Evolutionary conservation across 306 rosid genomes (phyloP).

Genomic region (Cicer arietinum): DNA sequence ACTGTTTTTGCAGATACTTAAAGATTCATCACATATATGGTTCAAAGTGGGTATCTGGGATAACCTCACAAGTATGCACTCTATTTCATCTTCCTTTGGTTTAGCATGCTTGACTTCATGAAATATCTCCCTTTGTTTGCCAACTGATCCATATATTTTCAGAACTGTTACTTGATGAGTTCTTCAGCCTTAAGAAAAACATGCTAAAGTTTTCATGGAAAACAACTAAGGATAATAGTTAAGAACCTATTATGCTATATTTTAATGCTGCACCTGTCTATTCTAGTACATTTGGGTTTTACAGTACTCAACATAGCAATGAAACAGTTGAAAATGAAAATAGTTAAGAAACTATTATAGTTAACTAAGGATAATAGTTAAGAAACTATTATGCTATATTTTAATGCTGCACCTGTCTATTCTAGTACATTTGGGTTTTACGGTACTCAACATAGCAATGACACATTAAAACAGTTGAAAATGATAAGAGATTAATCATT

Average conservation of each 20-base stretch:
- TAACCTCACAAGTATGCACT: constrained; percentile 69
- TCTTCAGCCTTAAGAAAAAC: constrained; percentile 23
- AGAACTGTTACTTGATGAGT: background rate
- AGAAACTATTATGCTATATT: background rate
- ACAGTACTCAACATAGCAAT: background rate
- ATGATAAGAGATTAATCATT: background rate
- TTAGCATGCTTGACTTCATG: constrained; percentile 27
- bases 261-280: constrained; percentile 1
- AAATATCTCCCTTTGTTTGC: constrained; percentile 13
- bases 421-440: constrained; percentile 29
- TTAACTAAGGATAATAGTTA: background rate
- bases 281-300: constrained; percentile 32
- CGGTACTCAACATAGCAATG: background rate
- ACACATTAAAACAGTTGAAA: constrained; percentile 8
- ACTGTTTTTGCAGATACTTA: constrained; percentile 58
- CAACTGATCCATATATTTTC: constrained; percentile 12
- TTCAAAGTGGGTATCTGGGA: constrained; percentile 84
- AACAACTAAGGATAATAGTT: constrained; percentile 9
- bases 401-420: constrained; percentile 10
- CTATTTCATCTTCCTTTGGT: constrained; percentile 10
- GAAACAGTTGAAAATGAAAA: background rate
- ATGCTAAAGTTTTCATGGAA: constrained; percentile 29
- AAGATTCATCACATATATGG: constrained; percentile 59
- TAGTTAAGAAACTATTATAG: no score
- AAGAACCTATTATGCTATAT: background rate